Percentiles rank a stretch among this genome's conserved stretches.
These are phyloP conservation scores for Epichloe glyceriae DNA, from an alignment of 2,329 filamentous ascomycete species.

Conservation along the genomic window DNA sequence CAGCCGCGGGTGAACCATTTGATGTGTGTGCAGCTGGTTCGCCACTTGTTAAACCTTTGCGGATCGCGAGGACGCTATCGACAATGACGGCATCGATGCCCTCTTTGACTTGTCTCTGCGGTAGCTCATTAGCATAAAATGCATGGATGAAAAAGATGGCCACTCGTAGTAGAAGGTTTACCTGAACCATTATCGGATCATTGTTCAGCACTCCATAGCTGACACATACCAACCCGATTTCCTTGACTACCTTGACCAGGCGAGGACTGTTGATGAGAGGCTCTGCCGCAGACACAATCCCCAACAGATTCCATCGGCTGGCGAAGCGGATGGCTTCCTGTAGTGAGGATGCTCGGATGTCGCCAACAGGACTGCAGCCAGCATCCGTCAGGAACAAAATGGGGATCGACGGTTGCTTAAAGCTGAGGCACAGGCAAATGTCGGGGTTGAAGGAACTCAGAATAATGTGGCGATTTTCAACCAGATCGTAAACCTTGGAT, in stretches of 20 bases:
- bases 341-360: slow-evolving; percentile 78
- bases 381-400: slow-evolving; percentile 91
- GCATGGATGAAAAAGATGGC: background rate
- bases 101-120: slow-evolving; percentile 74
- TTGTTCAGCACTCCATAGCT: slow-evolving; percentile 92
- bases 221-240: slow-evolving; percentile 85
- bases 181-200: slow-evolving; percentile 70
- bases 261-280: slow-evolving; percentile 81
- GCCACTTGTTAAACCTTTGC: slow-evolving; percentile 62
- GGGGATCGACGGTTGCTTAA: slow-evolving; percentile 95
- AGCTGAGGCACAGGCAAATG: slow-evolving; percentile 82
- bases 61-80: slow-evolving; percentile 83
- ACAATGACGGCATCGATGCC: slow-evolving; percentile 98
- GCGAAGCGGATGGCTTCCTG: slow-evolving; percentile 95
- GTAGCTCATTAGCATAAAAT: slow-evolving; percentile 6
- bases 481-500: slow-evolving; percentile 76
- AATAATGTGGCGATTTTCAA: slow-evolving; percentile 75
- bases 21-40: slow-evolving; percentile 10
- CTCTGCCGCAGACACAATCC: slow-evolving; percentile 79
- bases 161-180: slow-evolving; percentile 23
- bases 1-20: background rate
- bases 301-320: slow-evolving; percentile 84
- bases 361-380: slow-evolving; percentile 66
- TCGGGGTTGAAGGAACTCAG: slow-evolving; percentile 98
- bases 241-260: slow-evolving; percentile 84